phyloP scores from a whole-genome alignment of 176 grass and related monocot species.

The Oryza punctata region DNA sequence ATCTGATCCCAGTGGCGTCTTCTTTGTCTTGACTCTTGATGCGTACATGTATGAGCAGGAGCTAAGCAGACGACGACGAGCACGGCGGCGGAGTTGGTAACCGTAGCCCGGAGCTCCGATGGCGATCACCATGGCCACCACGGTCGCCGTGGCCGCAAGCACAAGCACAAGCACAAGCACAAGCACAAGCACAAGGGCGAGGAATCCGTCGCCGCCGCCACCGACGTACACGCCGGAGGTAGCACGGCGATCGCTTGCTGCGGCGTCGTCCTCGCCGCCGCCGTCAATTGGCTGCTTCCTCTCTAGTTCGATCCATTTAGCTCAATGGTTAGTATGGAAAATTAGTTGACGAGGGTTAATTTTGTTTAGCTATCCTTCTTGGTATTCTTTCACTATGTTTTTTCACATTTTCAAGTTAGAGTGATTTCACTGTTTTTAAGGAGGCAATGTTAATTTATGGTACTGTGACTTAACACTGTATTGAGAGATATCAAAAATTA shows the following conservation, averaged over 20 bases:
- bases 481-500: too few relatives aligned
- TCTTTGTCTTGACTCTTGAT: neutral
- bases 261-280: neutral
- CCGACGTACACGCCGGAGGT: neutral
- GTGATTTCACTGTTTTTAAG: too few relatives aligned
- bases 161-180: too few relatives aligned
- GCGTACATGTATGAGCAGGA: neutral
- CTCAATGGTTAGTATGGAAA: too few relatives aligned
- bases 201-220: neutral
- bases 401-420: too few relatives aligned
- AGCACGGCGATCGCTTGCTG: neutral
- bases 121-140: neutral
- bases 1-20: neutral
- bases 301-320: neutral
- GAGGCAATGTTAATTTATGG: too few relatives aligned
- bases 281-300: neutral
- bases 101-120: neutral
- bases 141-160: neutral
- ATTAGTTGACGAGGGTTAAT: neutral
- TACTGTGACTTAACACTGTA: too few relatives aligned
- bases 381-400: too few relatives aligned
- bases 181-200: neutral
- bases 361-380: neutral
- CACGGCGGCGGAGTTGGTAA: neutral
- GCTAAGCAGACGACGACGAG: neutral